phyloP scores from a whole-genome alignment of 2,329 filamentous ascomycete species.

The Arthroderma sp. region DNA sequence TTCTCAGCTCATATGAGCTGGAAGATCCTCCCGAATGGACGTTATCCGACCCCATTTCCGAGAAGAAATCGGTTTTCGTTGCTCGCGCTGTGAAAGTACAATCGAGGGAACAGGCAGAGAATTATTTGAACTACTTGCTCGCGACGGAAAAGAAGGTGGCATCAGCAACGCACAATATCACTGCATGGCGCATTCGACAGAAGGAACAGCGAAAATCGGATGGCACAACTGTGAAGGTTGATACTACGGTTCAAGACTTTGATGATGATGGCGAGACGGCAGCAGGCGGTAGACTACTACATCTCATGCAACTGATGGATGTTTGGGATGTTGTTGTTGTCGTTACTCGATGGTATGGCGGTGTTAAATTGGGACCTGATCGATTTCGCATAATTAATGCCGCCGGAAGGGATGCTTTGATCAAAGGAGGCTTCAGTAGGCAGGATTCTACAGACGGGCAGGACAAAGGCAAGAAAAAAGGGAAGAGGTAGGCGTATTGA shows the following conservation, averaged over 20 bases:
- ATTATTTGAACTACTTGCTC: slow-evolving; percentile 61
- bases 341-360: slow-evolving; percentile 91
- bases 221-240: slow-evolving; percentile 30
- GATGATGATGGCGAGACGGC: slow-evolving; percentile 95
- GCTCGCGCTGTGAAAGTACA: slow-evolving; percentile 60
- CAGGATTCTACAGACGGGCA: slow-evolving; percentile 37
- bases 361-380: slow-evolving; percentile 74
- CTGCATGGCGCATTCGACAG: slow-evolving; percentile 69
- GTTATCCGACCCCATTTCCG: slow-evolving; percentile 57
- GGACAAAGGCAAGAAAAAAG: slow-evolving; percentile 38
- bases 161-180: slow-evolving; percentile 89
- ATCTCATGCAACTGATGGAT: slow-evolving; percentile 90
- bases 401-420: slow-evolving; percentile 69
- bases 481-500: slow-evolving; percentile 10
- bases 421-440: slow-evolving; percentile 58
- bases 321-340: slow-evolving; percentile 88
- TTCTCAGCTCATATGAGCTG: slow-evolving; percentile 17
- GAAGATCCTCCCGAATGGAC: slow-evolving; percentile 49
- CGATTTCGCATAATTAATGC: slow-evolving; percentile 83
- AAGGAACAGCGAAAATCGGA: slow-evolving; percentile 5
- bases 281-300: slow-evolving; percentile 70
- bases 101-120: slow-evolving; percentile 56
- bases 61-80: slow-evolving; percentile 80
- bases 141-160: slow-evolving; percentile 71
- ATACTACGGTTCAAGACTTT: slow-evolving; percentile 65